Base-by-base conservation (phyloP, 2,329 filamentous ascomycete species). In the Erysiphe pulchra region DNA sequence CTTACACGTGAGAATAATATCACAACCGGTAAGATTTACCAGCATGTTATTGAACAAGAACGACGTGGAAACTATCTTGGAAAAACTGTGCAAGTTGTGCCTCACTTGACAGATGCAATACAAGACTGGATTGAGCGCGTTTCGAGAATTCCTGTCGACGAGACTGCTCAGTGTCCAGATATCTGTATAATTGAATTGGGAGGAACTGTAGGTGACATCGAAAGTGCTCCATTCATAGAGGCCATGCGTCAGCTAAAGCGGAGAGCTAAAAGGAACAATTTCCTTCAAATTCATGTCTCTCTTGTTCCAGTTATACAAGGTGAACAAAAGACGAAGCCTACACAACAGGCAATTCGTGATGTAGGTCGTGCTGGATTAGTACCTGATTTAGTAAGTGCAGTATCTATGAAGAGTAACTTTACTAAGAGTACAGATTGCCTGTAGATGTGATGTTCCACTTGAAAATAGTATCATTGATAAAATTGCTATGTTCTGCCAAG, bases 271-370 rank as follows among this genome's bases (percentile, higher is more conserved):
- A 75, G 73, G 57, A 71, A 75, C 58, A 87, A 92, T 64, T 92
- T 93, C 60, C 64, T 86, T 58, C 79, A 84, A 59, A 92, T 94
- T 52, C 78, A 85, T 62, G 87, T 94, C 50, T 85, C 80, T 4
- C 82, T 86, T 54, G 78, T 95, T 32, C 90, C 86, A 1, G 71
- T 87, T 32, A 57, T 59, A 45, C 50, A 56, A 41, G 56, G 73
- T 32, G 78, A 95, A 66, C 77, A 92, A 62, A 95, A 95, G 73
- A 95, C 86, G 10, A 95, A 95, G 65, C 90, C 90, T 0, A 98
- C 90, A 0, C 90, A 98, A 61, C 75, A 83, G 55, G 83, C 87
- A 24, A 84, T 95, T 55, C 78, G 78, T 57, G 75, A 80, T 55
- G 77, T 86, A 50, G 78, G 87, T 50, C 86, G 80, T 57, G 79